Base-by-base conservation (phyloP, 257 asterid genomes). In the Lycium ferocissimum region DNA sequence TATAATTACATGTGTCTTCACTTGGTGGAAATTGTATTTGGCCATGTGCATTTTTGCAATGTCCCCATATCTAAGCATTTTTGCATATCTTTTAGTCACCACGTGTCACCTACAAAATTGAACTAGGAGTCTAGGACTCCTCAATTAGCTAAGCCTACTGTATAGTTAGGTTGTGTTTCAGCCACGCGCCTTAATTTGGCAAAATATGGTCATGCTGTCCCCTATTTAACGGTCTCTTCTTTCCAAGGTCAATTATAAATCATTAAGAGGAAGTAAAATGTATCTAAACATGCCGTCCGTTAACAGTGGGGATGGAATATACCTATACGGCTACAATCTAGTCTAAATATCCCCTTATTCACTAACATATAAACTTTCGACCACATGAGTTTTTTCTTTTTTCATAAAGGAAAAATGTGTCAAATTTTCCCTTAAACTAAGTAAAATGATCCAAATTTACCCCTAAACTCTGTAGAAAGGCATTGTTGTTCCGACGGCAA, bases 71-170 rank as follows among this genome's bases (percentile, higher is more conserved):
- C 1, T 20, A 49, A 6, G 58, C 81, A 73, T 40, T 45, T n/a
- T 47, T 26, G 58, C 45, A 72, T 58, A 73, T n/a, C 59, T 45
- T 43, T 12, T 73, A 47, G 11, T 73, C 80, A 73, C 80, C 56
- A 73, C 59, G 20, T 73, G 80, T 73, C 59, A 73, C 80, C 5
- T 45, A 20, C 61, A 56, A 12, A 56, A 56, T 56, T 56, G 61
- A 1, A 14, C 61, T 56, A 12, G n/a, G 33, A 26, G 33, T 26
- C 0, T 72, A 15, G 3, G 73, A 13, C 45, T 33, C 8, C 43
- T 7, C 15, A 5, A 65, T 65, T 65, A 65, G 71, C 26, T 65
- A 40, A 38, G 18, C 45, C 1, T 72, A 70, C 79, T 70, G 0
- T 66, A 45, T 58, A 6, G 38, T 13, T 66, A 14, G 75, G 49